Percentiles rank a stretch among this genome's conserved stretches.
Evolutionary conservation across 108 stramenopile species (phyloP).

Genomic region (Stephanodiscus minutulus): DNA sequence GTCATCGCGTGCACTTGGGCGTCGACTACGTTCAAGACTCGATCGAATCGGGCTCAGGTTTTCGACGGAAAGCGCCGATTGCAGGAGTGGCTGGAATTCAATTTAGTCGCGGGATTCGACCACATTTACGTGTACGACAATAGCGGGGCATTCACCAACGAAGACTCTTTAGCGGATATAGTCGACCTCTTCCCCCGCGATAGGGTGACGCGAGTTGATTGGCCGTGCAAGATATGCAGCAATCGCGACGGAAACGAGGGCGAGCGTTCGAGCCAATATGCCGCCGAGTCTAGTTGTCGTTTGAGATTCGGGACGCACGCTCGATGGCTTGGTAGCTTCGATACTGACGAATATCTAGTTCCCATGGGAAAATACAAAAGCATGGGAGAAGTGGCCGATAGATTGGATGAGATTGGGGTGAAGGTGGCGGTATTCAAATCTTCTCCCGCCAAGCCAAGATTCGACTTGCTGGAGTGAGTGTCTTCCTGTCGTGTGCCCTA

Average conservation of each 20-base stretch:
- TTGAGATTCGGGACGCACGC: slow-evolving; percentile 83
- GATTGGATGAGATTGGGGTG: slow-evolving; percentile 39
- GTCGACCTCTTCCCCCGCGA: slow-evolving; percentile 69
- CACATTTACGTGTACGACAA: slow-evolving; percentile 90
- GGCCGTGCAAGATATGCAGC: slow-evolving; percentile 86
- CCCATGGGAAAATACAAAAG: slow-evolving; percentile 60
- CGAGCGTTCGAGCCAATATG: slow-evolving; percentile 86
- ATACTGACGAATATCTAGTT: slow-evolving; percentile 81
- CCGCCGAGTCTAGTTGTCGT: slow-evolving; percentile 83
- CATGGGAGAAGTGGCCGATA: slow-evolving; percentile 46
- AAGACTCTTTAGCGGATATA: slow-evolving; percentile 68
- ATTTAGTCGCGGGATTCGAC: slow-evolving; percentile 78
- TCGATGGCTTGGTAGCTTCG: slow-evolving; percentile 84
- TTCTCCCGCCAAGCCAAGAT: slow-evolving; percentile 44
- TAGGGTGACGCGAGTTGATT: slow-evolving; percentile 72
- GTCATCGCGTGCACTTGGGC: slow-evolving; percentile 87
- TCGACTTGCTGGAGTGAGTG: slow-evolving; percentile 49
- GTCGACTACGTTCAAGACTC: slow-evolving; percentile 69
- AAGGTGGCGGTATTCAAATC: slow-evolving; percentile 53
- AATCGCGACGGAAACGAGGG: slow-evolving; percentile 82
- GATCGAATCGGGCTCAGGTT: slow-evolving; percentile 69
- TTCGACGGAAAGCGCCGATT: slow-evolving; percentile 78
- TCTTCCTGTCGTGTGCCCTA: not conserved
- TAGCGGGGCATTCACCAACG: slow-evolving; percentile 67
- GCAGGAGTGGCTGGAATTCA: slow-evolving; percentile 82